Evolutionary conservation across 2,329 filamentous ascomycete species (phyloP), one percentile per base, ranked within the genome.

Genomic region (Talaromyces sp.): DNA sequence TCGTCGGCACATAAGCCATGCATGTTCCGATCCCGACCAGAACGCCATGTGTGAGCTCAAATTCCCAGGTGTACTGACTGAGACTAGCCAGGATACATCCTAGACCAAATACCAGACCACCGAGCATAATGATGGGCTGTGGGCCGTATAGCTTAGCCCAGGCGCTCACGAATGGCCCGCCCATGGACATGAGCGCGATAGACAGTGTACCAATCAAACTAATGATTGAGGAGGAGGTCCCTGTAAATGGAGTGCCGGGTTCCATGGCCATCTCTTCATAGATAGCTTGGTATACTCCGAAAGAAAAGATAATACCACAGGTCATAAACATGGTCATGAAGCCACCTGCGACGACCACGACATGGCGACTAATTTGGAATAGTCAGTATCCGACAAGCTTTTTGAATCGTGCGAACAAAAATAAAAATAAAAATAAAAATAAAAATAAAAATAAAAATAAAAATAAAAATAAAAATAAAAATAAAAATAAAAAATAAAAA

Each of bases 231-330:
- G 73, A 61, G 1, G 64, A 67, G 5, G 65, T 65, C 9, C 65
- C 65, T 1, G 65, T 65, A 51, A 77, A 77, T 2, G 73, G 72
- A 0, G 62, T 69, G 16, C 49, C 41, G 17, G 56, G 36, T 16
- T 62, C 45, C 20, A 48, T 49, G n/a, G 63, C 54, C 64, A 74
- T 65, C 27, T 67, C 61, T 54, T 75, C 69, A 44, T 76, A 76
- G 7, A 75, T 67, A 2, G 67, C 71, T 60, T 76, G 71, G 47
- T 74, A 76, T 27, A 76, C 69, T 13, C 74, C 74, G 43, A 72
- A 76, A n/a, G 69, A 63, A 55, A 77, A 76, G 45, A 69, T 65
- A 13, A 75, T 63, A 10, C 69, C 70, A 49, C 71, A 73, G 27
- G 64, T 67, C n/a, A 69, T 73, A 49, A 72, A 69, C 56, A 68